Base-by-base conservation (phyloP, 768 basidiomycete genomes). In the Cyclocybe aegerita region DNA sequence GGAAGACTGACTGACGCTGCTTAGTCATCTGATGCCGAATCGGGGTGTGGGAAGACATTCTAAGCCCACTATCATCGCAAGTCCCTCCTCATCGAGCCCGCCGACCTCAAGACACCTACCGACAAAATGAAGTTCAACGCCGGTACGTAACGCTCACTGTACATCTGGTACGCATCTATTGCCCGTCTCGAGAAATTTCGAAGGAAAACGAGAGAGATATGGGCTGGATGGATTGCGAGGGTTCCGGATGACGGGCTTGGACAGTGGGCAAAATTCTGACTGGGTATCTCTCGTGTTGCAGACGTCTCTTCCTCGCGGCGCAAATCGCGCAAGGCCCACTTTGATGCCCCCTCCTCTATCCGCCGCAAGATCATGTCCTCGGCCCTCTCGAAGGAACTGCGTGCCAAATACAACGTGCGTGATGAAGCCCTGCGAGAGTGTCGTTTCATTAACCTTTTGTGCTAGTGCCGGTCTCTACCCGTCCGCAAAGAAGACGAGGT, bases 401-500 rank as follows among this genome's bases (percentile, higher is more conserved):
- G 94, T 58, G 76, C 69, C 70, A 93, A 98, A 78, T 78, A 98
- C 81, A 88, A 86, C 72, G 94, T 96, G 68, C 63, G 90, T 77
- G 32, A 33, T 11, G 17, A 36, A 15, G 30, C 43, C 14, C 35
- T 33, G 39, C 16, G 31, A 15, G 32, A n/a, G 9, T 8, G 37
- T 37, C 33, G 29, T 29, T 36, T 36, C 40, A 32, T 56, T 46
- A 49, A 46, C 38, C 9, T 14, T 33, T 9, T 46, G 14, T 31
- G 4, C 44, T 60, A 96, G 93, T 75, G 85, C 60, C 94, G 94
- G 59, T 92, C 95, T 51, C 75, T 98, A 53, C 93, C 97, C 49
- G 84, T 98, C 65, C 90, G 97, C 67, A 98, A 98, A 72, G 96
- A 98, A 63, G 96, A 99, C 70, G 96, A 98, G 75, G 96, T 98